Conservation (phyloP, 495 filamentous ascomycete genomes). For the Penicillium herquei region DNA sequence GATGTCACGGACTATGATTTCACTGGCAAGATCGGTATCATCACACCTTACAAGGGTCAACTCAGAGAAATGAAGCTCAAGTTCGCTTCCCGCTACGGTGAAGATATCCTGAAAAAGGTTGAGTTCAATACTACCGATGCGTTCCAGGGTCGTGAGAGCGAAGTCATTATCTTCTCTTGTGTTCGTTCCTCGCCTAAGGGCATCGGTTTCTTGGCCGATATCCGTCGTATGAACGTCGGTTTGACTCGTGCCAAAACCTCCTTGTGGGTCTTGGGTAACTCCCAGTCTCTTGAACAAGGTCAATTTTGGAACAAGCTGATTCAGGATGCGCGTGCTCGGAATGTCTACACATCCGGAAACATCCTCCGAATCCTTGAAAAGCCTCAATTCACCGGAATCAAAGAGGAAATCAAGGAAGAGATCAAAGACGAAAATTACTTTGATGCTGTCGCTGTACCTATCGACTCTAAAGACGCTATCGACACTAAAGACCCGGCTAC, state of each 20-base stretch:
- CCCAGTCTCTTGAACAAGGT: conserved; percentile 76
- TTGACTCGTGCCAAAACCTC: conserved; percentile 94
- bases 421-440: no score
- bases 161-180: conserved; percentile 98
- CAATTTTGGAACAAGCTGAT: conserved; percentile 88
- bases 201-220: conserved; percentile 97
- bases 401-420: no score
- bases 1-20: conserved; percentile 71
- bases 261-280: conserved; percentile 92
- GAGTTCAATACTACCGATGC: conserved; percentile 99
- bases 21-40: conserved; percentile 86
- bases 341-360: conserved; percentile 75
- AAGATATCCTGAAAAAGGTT: conserved; percentile 68
- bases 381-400: conserved; percentile 48
- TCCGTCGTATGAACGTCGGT: conserved; percentile 99
- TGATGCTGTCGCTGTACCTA: no score
- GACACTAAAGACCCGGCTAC: conserved; percentile 3
- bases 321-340: conserved; percentile 68
- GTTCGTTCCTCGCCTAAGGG: conserved; percentile 89
- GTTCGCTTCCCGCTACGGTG: conserved; percentile 71
- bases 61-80: conserved; percentile 71
- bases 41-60: conserved; percentile 95
- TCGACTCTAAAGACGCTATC: conserved; percentile 24
- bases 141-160: conserved; percentile 94
- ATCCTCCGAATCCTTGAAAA: conserved; percentile 48